phyloP scores from a whole-genome alignment of 1,284 basidiomycete species.

The Ustilago crameri region DNA sequence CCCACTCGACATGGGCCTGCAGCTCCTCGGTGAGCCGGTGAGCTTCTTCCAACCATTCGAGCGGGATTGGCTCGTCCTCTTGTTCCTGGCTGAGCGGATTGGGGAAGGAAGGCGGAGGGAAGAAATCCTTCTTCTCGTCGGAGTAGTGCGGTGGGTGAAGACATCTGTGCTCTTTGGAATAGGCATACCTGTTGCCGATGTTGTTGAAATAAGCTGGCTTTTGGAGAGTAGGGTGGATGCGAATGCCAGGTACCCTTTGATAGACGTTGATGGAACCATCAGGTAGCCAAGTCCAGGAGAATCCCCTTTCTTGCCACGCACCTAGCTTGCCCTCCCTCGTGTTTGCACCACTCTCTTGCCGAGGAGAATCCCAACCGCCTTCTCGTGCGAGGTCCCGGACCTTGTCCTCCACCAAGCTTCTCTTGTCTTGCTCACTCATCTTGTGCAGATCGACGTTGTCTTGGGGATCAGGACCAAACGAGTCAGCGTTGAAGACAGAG shows the following conservation, averaged over 20 bases:
- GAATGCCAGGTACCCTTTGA: conserved; percentile 48
- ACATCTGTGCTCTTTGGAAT: conserved; percentile 28
- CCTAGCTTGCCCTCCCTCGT: conserved; percentile 12
- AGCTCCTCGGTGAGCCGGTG: conserved; percentile 26
- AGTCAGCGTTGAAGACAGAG: conserved; percentile 38
- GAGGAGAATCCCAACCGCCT: conserved; percentile 33
- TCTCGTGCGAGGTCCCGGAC: conserved; percentile 41
- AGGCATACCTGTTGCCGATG: conserved; percentile 43
- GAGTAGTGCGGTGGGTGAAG: conserved; percentile 34
- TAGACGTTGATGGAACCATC: conserved; percentile 51
- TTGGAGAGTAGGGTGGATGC: conserved; percentile 33
- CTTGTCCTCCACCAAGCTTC: conserved; percentile 40
- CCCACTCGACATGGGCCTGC: conserved; percentile 51
- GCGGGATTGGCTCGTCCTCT: conserved; percentile 31
- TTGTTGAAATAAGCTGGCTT: conserved; percentile 52
- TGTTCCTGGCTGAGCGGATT: conserved; percentile 3
- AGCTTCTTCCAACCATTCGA: conserved; percentile 40
- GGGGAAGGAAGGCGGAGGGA: conserved; percentile 39
- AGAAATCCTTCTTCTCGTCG: conserved; percentile 30
- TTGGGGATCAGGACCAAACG: conserved; percentile 37
- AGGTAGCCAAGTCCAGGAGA: conserved; percentile 43
- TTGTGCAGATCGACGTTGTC: conserved; percentile 14
- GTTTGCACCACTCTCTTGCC: background rate
- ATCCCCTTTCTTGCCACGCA: conserved; percentile 42
- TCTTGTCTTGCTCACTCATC: conserved; percentile 36